Conservation (phyloP, 2,329 filamentous ascomycete species). For the Hymenoscyphus scutula region DNA sequence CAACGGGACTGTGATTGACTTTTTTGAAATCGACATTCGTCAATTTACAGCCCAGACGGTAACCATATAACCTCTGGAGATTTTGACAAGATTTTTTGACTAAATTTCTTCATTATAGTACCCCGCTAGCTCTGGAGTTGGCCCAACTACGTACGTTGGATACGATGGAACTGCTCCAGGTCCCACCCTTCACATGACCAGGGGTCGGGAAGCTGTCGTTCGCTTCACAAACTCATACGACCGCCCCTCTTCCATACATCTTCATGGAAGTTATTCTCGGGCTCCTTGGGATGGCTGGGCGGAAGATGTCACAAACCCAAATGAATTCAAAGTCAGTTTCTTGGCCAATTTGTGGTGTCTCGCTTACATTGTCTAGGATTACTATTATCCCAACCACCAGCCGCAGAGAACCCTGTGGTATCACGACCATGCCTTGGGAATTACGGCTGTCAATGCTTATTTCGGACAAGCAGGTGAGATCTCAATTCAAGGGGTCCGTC, state of each 20-base stretch:
- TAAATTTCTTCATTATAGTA: neutral
- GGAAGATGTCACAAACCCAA: constrained; percentile 47
- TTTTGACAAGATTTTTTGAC: neutral
- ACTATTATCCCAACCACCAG: constrained; percentile 59
- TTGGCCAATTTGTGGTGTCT: neutral
- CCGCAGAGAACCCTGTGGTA: constrained; percentile 56
- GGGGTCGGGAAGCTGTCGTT: constrained; percentile 51
- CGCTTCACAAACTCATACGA: constrained; percentile 46
- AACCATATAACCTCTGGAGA: neutral
- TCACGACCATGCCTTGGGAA: constrained; percentile 41
- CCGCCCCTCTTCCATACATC: constrained; percentile 11
- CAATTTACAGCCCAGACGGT: constrained; percentile 42
- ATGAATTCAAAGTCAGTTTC: constrained; percentile 47
- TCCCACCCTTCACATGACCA: constrained; percentile 44
- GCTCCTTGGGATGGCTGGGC: constrained; percentile 54
- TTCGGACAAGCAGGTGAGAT: constrained; percentile 50
- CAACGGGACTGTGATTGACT: constrained; percentile 39
- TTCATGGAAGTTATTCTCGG: constrained; percentile 49
- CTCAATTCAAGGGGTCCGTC: neutral
- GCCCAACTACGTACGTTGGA: constrained; percentile 42
- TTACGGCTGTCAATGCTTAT: constrained; percentile 55
- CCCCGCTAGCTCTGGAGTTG: constrained; percentile 39
- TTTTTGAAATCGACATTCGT: constrained; percentile 45
- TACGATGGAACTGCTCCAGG: constrained; percentile 57
- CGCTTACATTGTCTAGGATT: constrained; percentile 40